Evolutionary conservation across 108 stramenopile genomes (phyloP), one percentile per base, ranked within the genome.

Genomic region (Pseudonitzschia multistriata): DNA sequence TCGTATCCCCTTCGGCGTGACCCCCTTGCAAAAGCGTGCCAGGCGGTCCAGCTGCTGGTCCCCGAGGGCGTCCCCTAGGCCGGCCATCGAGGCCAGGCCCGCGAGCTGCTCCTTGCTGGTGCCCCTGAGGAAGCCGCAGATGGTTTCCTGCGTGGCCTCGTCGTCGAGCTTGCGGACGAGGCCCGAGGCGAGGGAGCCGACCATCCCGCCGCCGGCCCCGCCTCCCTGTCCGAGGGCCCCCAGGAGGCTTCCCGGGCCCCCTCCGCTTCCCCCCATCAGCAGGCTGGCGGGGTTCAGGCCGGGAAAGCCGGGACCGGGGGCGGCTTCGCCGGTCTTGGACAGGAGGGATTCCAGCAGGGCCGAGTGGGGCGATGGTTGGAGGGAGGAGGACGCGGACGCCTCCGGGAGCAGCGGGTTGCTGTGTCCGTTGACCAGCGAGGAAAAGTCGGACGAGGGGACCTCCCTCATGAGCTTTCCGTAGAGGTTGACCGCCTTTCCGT

Each of bases 381-480:
- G 13, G 47, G 60, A 47, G 15, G 42, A 45, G 40, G 33, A 48
- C 49, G 62, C 47, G 10, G 63, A 15, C 25, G 71, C 15, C 31
- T 61, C 33, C 11, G 30, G 34, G 27, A 24, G 21, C 30, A 50
- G 25, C 0, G n/a, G 28, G 30, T 45, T 29, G 33, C 21, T 60
- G 10, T 57, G 25, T 22, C 59, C 28, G 25, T 67, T 56, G n/a
- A n/a, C n/a, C n/a, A n/a, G n/a, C n/a, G n/a, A n/a, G 25, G 74
- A 54, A 36, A 31, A 49, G 21, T 39, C 48, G 48, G 29, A 39
- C 21, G 35, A 34, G 25, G 57, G 50, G 27, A 54, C 49, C 48
- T 64, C 87, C 55, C 92, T 68, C 82, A 93, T 78, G 33, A 94
- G 74, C 36, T 78, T 77, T 22, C 90, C 90, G 72, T 94, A 94